Conservation (phyloP, 768 basidiomycete species). For the Lepiota venenata region DNA sequence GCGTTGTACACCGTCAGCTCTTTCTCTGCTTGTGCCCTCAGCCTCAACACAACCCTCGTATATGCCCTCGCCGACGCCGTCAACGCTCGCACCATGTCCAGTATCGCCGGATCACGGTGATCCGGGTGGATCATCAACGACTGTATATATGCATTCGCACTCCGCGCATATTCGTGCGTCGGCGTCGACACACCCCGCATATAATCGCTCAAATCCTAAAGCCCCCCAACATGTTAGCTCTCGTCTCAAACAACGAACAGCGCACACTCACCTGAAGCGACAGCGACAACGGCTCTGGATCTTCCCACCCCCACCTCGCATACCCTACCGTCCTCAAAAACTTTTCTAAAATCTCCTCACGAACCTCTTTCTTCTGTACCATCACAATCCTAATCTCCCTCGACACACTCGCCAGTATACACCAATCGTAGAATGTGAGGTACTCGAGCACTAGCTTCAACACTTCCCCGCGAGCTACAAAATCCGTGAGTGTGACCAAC, state of each 20-base stretch:
- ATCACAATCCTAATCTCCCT: constrained; percentile 48
- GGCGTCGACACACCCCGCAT: constrained; percentile 79
- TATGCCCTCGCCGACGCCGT: constrained; percentile 70
- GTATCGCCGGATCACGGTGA: constrained; percentile 35
- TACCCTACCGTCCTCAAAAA: constrained; percentile 75
- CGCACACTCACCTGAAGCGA: constrained; percentile 51
- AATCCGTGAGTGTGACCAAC: constrained; percentile 51
- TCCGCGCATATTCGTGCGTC: constrained; percentile 64
- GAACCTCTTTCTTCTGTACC: constrained; percentile 44
- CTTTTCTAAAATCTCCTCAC: constrained; percentile 66
- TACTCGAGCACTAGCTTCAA: constrained; percentile 53
- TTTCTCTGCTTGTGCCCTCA: constrained; percentile 77
- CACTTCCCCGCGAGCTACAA: constrained; percentile 51
- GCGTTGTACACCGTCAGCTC: constrained; percentile 27
- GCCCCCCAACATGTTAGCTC: constrained; percentile 11
- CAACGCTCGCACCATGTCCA: constrained; percentile 45
- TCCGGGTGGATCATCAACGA: constrained; percentile 39
- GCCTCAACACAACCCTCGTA: constrained; percentile 73
- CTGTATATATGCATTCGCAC: constrained; percentile 56
- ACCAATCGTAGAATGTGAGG: constrained; percentile 74
- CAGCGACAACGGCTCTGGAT: constrained; percentile 59
- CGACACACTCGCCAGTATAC: constrained; percentile 53
- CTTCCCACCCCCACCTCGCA: constrained; percentile 57
- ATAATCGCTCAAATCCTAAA: constrained; percentile 79
- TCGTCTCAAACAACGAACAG: background rate